Evolutionary conservation across 768 basidiomycete genomes (phyloP).

Genomic region (Boletus tylopilopsis): DNA sequence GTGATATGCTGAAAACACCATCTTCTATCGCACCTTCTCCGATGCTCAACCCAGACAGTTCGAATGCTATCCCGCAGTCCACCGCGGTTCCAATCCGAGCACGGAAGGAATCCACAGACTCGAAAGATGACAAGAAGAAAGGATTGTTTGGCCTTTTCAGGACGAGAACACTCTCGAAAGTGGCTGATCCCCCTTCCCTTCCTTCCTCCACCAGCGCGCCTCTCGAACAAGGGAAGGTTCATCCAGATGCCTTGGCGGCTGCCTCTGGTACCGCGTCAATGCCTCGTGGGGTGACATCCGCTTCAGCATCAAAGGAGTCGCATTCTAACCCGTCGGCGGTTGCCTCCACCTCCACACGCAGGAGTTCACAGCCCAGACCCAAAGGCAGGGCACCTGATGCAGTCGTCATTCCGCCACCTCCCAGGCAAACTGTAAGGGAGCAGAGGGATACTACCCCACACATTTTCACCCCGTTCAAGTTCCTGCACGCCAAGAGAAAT

Average conservation of each 20-base stretch:
- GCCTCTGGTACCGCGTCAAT: constrained; percentile 2
- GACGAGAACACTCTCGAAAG: constrained; percentile 31
- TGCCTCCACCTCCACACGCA: constrained; percentile 6
- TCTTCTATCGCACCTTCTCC: constrained; percentile 58
- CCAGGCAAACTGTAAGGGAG: constrained; percentile 29
- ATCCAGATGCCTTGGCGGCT: constrained; percentile 5
- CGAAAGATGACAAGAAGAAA: constrained; percentile 34
- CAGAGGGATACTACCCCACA: constrained; percentile 42
- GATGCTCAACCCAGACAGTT: constrained; percentile 35
- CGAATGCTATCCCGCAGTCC: constrained; percentile 4
- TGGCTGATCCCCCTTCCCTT: constrained; percentile 20
- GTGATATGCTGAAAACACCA: constrained; percentile 55
- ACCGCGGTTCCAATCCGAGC: constrained; percentile 17
- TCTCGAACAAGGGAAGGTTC: constrained; percentile 19
- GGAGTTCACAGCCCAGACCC: constrained; percentile 14
- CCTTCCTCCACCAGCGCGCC: constrained; percentile 18
- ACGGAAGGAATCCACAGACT: constrained; percentile 29
- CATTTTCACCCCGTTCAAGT: constrained; percentile 60
- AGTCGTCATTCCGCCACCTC: constrained; percentile 30
- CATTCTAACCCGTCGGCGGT: constrained; percentile 1
- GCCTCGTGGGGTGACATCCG: constrained; percentile 12
- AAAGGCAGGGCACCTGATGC: constrained; percentile 19
- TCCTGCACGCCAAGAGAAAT: constrained; percentile 53
- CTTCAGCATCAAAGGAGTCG: constrained; percentile 18
- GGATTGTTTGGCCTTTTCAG: constrained; percentile 31